Base-by-base conservation (phyloP, 23 red algal genomes). In the Gracilaria caudata region DNA sequence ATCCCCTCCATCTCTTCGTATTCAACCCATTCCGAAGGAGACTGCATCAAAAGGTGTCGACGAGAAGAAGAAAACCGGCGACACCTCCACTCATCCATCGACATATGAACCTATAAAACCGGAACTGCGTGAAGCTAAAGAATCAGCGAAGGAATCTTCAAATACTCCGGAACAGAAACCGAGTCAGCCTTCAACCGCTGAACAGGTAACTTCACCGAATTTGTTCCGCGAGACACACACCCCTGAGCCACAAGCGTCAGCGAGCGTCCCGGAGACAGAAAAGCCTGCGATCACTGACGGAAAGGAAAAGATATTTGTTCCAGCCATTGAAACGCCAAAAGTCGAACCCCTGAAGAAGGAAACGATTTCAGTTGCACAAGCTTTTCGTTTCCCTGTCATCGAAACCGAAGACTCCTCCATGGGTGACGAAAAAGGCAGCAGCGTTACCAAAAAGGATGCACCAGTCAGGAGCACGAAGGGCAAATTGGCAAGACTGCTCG, bases 401-500 rank as follows among this genome's bases (percentile, higher is more conserved):
- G 77, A 80, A 28, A 38, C 0, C n/a, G 77, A 60, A 13, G 29
- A 63, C 3, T 60, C 35, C 0, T 12, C 51, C 24, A 41, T 80
- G 56, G 51, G 46, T 10, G 14, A 23, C 46, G 51, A 54, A 20
- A 38, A 51, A 35, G 77, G 36, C 1, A 24, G 5, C 34, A 37
- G 20, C 21, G 14, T 11, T 33, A 25, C 0, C 0, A 3, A 80
- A 80, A 60, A 39, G 10, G 35, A 80, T 39, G 36, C 70, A 26
- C 70, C 51, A 54, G 85, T 40, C 3, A 66, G 51, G 51, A 53
- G 40, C n/a, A 49, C 64, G 11, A 89, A 89, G 29, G 76, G 64
- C 11, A 91, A 91, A 63, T 73, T 91, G 17, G 61, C 58, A n/a
- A 75, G 87, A 41, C 55, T 91, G 76, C 66, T 91, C 6, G 87